Base-by-base conservation (phyloP, 805 yeast species). In the Candida ipomoeae region DNA sequence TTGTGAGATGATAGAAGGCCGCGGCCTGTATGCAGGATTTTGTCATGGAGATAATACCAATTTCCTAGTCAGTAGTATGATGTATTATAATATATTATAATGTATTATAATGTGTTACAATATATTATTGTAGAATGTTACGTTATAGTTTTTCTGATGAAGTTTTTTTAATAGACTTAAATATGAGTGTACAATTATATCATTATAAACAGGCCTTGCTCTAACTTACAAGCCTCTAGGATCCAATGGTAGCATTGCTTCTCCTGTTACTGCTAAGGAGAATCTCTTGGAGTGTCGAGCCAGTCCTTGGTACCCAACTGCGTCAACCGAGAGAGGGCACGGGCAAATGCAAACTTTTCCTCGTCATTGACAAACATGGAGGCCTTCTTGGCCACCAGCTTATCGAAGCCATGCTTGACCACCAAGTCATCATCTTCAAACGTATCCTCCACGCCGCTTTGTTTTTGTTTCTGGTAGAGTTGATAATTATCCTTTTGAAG, bases 281-380 rank as follows among this genome's bases (percentile, higher is more conserved):
- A 32, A 42, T 42, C 55, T 23, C 53, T 40, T 5, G 55, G 53
- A 6, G 58, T 56, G n/a, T 85, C 89, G 6, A 89, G 84, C 99
- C 99, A 92, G 47, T 87, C 96, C 23, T 84, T 84, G 5, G 96
- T 86, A 57, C 96, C 85, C 97, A 92, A 92, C 59, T 92, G 98
- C 40, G 91, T 80, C 57, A 94, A 75, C 64, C 99, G 82, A 59
- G 94, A 85, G 51, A 92, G 74, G 0, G 98, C 97, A 63, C 99
- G 80, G 0, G 97, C 96, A 74, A 92, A 92, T 18, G 99, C 99
- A 72, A 92, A 94, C 66, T 85, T 81, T 70, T 92, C 99, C 67
- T 92, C 99, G 67, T 90, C 98, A 38, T 94, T 79, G 44, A 87
- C 88, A 71, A 94, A 92, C 80, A 87, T 80, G 57, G 82, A 63